phyloP scores from a whole-genome alignment of 2,329 filamentous ascomycete genomes.

The Pezizomycotina sp. region DNA sequence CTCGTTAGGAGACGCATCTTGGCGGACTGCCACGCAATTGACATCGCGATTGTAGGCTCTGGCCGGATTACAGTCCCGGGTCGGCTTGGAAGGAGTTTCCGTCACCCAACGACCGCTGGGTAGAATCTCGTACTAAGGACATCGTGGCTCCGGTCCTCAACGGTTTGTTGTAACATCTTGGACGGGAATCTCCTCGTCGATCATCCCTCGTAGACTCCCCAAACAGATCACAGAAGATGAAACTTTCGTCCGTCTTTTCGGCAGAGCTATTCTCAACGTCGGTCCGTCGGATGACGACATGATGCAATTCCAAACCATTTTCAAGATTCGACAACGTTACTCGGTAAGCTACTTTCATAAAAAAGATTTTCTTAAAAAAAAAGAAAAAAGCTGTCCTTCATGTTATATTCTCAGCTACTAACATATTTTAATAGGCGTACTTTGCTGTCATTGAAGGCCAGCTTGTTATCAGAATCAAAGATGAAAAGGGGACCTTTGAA shows the following conservation, averaged over 20 bases:
- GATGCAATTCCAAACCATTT: conserved; percentile 28
- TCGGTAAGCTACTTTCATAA: too few relatives aligned
- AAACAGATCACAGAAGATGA: conserved; percentile 31
- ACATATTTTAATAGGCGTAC: conserved; percentile 21
- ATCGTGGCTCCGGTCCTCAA: conserved; percentile 10
- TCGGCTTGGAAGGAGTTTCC: conserved; percentile 23
- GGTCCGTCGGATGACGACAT: conserved; percentile 27
- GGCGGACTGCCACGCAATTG: conserved; percentile 19
- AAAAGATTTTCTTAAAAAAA: too few relatives aligned
- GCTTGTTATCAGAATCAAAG: conserved; percentile 27
- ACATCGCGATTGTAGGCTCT: conserved; percentile 24
- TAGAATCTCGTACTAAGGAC: conserved; percentile 22
- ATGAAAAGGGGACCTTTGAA: conserved; percentile 22
- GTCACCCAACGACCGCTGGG: conserved; percentile 28
- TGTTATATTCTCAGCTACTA: background rate
- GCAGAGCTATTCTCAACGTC: conserved; percentile 29
- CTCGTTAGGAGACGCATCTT: conserved; percentile 20
- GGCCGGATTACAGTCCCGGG: conserved; percentile 25
- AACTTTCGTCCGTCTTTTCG: conserved; percentile 34
- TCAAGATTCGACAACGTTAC: conserved; percentile 9
- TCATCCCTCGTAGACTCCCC: conserved; percentile 36
- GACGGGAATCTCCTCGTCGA: conserved; percentile 39
- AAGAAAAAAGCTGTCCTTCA: conserved; percentile 25
- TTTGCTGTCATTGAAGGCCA: conserved; percentile 24
- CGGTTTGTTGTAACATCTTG: conserved; percentile 37